These are phyloP conservation scores for Cydonia oblonga DNA, from an alignment of 331 rosid genomes.

Conservation along the genomic window DNA sequence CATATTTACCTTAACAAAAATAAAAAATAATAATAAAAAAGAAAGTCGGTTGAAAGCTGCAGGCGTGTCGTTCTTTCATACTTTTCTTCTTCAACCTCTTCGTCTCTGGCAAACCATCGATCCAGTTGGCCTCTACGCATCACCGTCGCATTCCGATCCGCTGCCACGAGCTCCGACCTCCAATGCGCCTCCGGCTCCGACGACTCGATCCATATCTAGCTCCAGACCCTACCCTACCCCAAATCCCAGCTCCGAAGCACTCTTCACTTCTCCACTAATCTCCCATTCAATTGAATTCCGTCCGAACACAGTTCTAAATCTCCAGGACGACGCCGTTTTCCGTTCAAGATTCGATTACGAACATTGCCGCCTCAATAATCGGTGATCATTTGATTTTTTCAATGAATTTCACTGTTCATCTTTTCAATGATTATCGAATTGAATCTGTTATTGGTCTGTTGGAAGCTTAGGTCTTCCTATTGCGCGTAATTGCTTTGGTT, in stretches of 20 bases:
- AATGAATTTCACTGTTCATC: background rate
- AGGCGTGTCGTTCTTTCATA: background rate
- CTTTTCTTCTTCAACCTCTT: background rate
- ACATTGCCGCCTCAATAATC: background rate
- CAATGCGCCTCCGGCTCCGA: background rate
- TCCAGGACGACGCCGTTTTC: background rate
- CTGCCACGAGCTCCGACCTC: background rate
- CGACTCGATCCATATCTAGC: conserved; percentile 1
- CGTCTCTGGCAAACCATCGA: background rate
- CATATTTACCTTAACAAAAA: background rate
- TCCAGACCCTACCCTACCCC: background rate
- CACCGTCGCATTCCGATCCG: background rate
- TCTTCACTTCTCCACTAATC: background rate
- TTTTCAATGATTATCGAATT: background rate
- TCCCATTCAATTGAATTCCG: background rate
- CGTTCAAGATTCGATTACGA: background rate
- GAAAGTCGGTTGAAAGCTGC: background rate
- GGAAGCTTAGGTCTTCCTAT: background rate
- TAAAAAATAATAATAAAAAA: background rate
- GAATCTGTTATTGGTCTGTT: background rate
- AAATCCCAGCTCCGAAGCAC: background rate
- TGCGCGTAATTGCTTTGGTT: background rate
- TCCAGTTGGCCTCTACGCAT: background rate
- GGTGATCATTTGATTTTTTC: background rate
- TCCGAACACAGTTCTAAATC: background rate